These are phyloP conservation scores for Trichosporon sp. DNA, from an alignment of 1,284 basidiomycete genomes.

Conservation along the genomic window DNA sequence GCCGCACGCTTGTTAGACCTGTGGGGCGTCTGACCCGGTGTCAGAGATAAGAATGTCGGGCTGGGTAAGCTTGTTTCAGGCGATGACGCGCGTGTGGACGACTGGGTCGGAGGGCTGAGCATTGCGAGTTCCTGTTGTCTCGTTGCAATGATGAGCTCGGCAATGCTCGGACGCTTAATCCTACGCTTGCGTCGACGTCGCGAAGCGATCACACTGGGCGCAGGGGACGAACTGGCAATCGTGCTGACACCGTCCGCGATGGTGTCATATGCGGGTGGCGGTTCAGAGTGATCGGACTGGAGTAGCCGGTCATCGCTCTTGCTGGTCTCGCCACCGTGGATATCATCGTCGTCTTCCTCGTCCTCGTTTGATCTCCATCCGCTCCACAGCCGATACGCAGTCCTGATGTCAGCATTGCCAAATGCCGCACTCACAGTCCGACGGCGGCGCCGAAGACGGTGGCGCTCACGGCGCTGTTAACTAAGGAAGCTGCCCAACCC, in stretches of 20 bases:
- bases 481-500: constrained; percentile 26
- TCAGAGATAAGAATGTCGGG: neutral
- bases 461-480: constrained; percentile 27
- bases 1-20: neutral
- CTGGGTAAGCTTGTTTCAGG: constrained; percentile 2
- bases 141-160: constrained; percentile 8
- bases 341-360: neutral
- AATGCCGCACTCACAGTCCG: constrained; percentile 28
- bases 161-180: constrained; percentile 14
- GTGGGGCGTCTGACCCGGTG: neutral
- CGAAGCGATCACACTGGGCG: neutral
- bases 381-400: constrained; percentile 28
- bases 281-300: neutral
- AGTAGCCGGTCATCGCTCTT: neutral
- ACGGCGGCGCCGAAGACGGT: constrained; percentile 34
- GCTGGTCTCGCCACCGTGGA: neutral
- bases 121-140: neutral
- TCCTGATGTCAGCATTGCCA: constrained; percentile 18
- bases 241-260: neutral
- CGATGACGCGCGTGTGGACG: neutral
- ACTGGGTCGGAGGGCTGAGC: neutral
- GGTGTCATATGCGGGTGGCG: constrained; percentile 1
- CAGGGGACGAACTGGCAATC: neutral
- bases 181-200: neutral
- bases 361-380: constrained; percentile 9